Evolutionary conservation across 176 grass and related monocot genomes (phyloP), one percentile per base, ranked within the genome.

Genomic region (Aegilops sharonensis): DNA sequence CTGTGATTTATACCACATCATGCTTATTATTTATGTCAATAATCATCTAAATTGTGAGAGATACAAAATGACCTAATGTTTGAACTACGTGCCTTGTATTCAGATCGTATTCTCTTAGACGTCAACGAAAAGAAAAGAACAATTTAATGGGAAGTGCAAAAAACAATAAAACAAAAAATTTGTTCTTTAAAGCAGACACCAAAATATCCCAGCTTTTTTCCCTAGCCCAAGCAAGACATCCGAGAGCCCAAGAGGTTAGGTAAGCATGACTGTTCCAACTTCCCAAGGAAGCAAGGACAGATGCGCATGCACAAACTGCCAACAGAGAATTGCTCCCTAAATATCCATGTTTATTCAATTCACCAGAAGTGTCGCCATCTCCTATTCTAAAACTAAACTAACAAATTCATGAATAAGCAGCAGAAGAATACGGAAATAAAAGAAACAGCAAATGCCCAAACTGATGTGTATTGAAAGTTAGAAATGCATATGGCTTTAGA

Each of bases 371-470:
- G 8, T 29, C 15, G 21, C 14, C 14, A 20, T 65, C 37, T 30
- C 77, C 10, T 18, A 75, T 29, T 75, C 6, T 43, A 25, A 52
- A 75, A 52, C 25, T 75, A 15, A 75, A 30, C n/a, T 42, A 35
- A 79, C 23, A 25, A 30, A 60, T 40, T 83, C 23, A 59, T 73
- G n/a, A 52, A 59, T 12, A 83, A 40, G 32, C 18, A 40, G 32
- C 18, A 62, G 29, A 77, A 70, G 25, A 66, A 81, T 78, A 29
- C 32, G 34, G 8, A 74, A 84, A 68, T 65, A 86, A 86, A 86
- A 39, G 13, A 83, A 63, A 79, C 11, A 84, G 40, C 2, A 79
- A 34, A 80, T 32, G 21, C 39, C 80, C 6, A 73, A 52, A 86
- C 63, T 73, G 17, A 72, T 75, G 81, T 30, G 72, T 31, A 78